Percentiles rank a stretch among this genome's conserved stretches.
phyloP scores from a whole-genome alignment of 306 rosid species.

The Luffa acutangula region DNA sequence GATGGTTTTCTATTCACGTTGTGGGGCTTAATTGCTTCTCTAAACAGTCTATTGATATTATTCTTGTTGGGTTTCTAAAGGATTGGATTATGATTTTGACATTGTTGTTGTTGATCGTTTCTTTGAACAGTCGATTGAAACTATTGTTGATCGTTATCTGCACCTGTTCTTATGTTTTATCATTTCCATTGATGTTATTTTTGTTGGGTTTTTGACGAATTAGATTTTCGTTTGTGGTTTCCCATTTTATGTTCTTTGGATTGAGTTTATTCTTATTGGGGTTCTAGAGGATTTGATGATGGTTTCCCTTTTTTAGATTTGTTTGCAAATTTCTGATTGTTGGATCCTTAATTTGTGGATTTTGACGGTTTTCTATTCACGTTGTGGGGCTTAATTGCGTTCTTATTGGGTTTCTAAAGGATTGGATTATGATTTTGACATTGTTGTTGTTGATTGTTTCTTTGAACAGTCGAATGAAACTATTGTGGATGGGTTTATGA shows the following conservation, averaged over 20 bases:
- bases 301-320: neutral
- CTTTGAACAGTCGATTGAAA: no score
- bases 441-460: neutral
- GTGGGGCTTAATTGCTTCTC: neutral
- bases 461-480: neutral
- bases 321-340: neutral
- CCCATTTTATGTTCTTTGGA: neutral
- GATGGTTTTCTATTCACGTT: neutral
- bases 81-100: no score
- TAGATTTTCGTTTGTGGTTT: neutral
- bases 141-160: no score
- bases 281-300: conserved; percentile 34
- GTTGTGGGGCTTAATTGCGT: no score
- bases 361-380: neutral
- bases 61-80: no score
- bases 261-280: neutral
- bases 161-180: no score
- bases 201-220: neutral
- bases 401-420: no score
- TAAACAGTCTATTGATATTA: neutral
- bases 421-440: no score
- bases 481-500: neutral
- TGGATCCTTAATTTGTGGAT: neutral
- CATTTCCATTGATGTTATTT: no score
- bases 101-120: no score